A percentile compares a stretch with the other conserved stretches of the same genome.
Conservation (phyloP, 352 stramenopile species). For the Globisporangium canariense region DNA sequence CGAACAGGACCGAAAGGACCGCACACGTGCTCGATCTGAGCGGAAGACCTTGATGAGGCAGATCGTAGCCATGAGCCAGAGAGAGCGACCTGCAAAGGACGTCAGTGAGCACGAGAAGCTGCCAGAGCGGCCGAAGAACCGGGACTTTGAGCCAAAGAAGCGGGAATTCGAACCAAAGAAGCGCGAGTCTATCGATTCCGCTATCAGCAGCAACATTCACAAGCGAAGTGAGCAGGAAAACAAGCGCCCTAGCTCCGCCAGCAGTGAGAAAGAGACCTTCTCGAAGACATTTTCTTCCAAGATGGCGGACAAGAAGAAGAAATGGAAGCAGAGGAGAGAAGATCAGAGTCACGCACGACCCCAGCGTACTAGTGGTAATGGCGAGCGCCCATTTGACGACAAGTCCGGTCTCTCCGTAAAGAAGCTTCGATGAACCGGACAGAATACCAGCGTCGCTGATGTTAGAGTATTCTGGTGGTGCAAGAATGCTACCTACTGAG, state of each 20-base stretch:
- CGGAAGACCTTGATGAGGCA: not conserved
- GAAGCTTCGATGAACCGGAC: not conserved
- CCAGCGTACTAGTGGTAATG: not conserved
- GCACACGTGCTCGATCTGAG: not conserved
- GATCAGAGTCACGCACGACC: not conserved
- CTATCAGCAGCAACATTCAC: not conserved
- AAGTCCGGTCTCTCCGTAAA: not conserved
- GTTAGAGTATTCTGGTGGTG: no score
- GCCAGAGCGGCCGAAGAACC: not conserved
- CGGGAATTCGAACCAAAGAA: no score
- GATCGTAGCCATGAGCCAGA: not conserved
- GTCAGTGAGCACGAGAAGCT: not conserved
- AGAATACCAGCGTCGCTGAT: not conserved
- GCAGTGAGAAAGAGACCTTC: not conserved
- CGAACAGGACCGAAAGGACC: conserved; percentile 1
- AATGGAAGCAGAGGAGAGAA: not conserved
- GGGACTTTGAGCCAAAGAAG: no score
- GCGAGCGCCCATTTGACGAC: not conserved
- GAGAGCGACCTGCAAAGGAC: not conserved
- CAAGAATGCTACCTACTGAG: no score
- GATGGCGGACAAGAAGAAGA: not conserved
- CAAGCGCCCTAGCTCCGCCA: conserved; percentile 1
- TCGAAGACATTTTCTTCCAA: not conserved
- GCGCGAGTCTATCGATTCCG: not conserved
- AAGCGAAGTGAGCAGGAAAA: conserved; percentile 4